These are phyloP conservation scores for Solanum neorickii DNA, from an alignment of 257 asterid genomes.

Conservation along the genomic window DNA sequence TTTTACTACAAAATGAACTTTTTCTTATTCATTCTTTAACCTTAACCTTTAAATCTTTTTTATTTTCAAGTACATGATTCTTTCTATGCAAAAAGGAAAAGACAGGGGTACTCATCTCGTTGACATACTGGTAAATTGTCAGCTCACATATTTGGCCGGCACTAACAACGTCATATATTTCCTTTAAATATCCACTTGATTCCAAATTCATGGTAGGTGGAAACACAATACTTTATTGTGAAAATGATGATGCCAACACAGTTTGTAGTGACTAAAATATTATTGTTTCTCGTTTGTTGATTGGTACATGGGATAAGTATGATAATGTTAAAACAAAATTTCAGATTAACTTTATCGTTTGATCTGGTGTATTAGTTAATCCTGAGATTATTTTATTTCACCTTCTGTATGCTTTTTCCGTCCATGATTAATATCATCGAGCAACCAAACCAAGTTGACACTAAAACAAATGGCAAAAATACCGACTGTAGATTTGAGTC, in stretches of 20 bases:
- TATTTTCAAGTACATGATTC: background rate
- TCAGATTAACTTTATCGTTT: too few species aligned
- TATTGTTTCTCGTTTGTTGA: background rate
- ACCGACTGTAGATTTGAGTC: constrained; percentile 39
- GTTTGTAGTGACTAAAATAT: background rate
- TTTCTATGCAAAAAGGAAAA: background rate
- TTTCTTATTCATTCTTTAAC: background rate
- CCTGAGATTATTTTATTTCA: too few species aligned
- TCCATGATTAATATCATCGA: background rate
- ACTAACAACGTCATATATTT: background rate
- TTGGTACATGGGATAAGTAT: background rate
- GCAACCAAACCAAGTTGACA: background rate
- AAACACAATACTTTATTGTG: background rate
- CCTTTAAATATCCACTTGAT: background rate
- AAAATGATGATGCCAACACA: background rate
- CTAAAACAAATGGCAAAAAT: constrained; percentile 6
- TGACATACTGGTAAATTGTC: background rate
- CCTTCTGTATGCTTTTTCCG: too few species aligned
- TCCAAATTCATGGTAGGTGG: background rate
- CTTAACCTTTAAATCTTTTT: background rate
- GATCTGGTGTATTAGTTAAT: too few species aligned
- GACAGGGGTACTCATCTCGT: background rate
- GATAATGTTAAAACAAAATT: too few species aligned
- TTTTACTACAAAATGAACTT: background rate
- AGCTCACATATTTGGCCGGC: background rate